Base-by-base conservation (phyloP, 768 basidiomycete species). In the Pleurotus pulmonarius region DNA sequence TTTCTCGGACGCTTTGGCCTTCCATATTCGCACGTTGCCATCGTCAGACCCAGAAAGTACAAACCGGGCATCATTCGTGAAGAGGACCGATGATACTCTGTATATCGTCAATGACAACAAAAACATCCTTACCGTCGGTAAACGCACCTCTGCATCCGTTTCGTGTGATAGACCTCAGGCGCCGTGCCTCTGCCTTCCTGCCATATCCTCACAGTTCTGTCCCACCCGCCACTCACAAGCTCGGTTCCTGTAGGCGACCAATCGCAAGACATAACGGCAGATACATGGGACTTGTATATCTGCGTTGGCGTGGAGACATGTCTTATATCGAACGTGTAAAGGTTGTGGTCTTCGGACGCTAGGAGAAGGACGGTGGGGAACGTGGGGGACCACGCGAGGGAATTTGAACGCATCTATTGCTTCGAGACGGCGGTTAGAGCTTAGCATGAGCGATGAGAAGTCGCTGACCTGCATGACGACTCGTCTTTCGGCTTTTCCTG, bases 321-420 rank as follows among this genome's bases (percentile, higher is more conserved):
- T 43, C 97, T 83, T 49, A 98, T 88, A 66, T 99, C 97, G 69
- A 97, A 99, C 0, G 97, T 98, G 70, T 98, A 98, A 22, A 98
- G 79, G 65, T 98, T 97, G 74, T 98, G 95, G 66, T 98, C 96
- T 76, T 98, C 97, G 0, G 95, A 98, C n/a, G 92, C 97, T 5
- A 98, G 82, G 6, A 99, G 83, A 39, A 98, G 74, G 3, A 87
- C 78, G 0, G 95, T 98, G 3, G 97, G 97, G 66, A 94, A 88
- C 0, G 93, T 96, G 0, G 97, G 97, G 25, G 94, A 98, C 95
- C 95, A 99, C 12, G 93, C 81, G 1, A 99, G 78, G 6, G 90
- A 80, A 63, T 98, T 98, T 62, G 86, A 86, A 63, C 84, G 87
- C 87, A 98, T 93, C 83, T 91, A 29, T 47, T 46, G 15, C 49